These are phyloP conservation scores for Coemansia sp. DNA, from an alignment of 192 early-diverging fungal species.

Conservation along the genomic window DNA sequence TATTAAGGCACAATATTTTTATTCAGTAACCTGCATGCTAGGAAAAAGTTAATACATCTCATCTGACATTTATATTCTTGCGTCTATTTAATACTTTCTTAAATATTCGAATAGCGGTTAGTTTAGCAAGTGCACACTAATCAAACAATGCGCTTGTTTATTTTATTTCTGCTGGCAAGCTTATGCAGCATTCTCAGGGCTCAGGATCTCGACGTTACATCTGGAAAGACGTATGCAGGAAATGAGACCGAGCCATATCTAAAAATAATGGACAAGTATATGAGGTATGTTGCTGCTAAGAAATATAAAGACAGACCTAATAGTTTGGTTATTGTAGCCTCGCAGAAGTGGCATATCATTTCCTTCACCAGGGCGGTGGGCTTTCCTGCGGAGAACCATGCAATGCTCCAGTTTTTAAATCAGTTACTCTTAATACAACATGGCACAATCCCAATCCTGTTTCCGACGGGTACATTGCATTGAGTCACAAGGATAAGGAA, in stretches of 20 bases:
- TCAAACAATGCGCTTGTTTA: too few species aligned
- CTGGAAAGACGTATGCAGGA: slow-evolving; percentile 41
- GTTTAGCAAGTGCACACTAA: too few species aligned
- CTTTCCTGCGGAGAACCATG: slow-evolving; percentile 38
- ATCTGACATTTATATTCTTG: not conserved
- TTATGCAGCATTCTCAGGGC: not conserved
- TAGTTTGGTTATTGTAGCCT: slow-evolving; percentile 19
- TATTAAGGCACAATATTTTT: slow-evolving; percentile 1
- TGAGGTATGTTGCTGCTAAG: slow-evolving; percentile 40
- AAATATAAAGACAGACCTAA: too few species aligned
- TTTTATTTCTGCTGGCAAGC: too few species aligned
- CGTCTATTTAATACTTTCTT: too few species aligned
- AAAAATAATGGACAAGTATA: slow-evolving; percentile 45
- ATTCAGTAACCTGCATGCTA: slow-evolving; percentile 1
- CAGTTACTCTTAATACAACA: slow-evolving; percentile 31
- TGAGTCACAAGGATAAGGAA: slow-evolving; percentile 33
- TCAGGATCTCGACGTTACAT: slow-evolving; percentile 39
- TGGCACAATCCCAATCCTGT: slow-evolving; percentile 49
- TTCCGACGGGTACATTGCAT: slow-evolving; percentile 46
- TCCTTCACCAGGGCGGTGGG: slow-evolving; percentile 37
- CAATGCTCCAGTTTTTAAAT: slow-evolving; percentile 15
- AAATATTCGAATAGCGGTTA: too few species aligned
- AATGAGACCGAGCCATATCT: slow-evolving; percentile 32
- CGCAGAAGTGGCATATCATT: slow-evolving; percentile 39
- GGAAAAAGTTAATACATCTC: not conserved